Conservation (phyloP, 345 rosid species). For the Bruguiera parviflora region DNA sequence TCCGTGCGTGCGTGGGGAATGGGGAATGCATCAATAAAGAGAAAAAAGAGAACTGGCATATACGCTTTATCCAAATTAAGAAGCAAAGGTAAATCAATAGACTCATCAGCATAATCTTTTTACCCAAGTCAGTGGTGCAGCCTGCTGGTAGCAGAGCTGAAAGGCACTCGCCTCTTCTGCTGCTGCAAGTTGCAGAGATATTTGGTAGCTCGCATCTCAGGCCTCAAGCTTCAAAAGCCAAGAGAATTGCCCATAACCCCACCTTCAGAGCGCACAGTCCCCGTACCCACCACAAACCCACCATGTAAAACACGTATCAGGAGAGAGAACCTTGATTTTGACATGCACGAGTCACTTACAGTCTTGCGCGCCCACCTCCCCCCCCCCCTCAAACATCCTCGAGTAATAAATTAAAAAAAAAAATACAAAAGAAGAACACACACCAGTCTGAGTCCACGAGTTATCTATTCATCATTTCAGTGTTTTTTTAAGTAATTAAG, state of each 20-base stretch:
- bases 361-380: not conserved
- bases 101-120: constrained; percentile 4
- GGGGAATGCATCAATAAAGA: not conserved
- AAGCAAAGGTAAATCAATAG: not conserved
- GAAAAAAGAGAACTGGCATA: constrained; percentile 28
- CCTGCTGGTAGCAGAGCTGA: not conserved
- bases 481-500: no score
- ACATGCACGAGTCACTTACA: not conserved
- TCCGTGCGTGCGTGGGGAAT: not conserved
- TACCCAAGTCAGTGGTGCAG: constrained; percentile 1
- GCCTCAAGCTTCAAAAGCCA: constrained; percentile 14
- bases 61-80: not conserved
- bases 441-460: no score
- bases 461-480: no score
- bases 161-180: not conserved
- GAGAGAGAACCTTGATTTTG: not conserved
- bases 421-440: no score
- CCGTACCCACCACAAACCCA: not conserved
- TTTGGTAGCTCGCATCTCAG: not conserved
- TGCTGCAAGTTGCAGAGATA: not conserved
- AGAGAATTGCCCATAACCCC: not conserved
- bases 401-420: no score
- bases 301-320: not conserved
- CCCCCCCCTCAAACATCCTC: not conserved
- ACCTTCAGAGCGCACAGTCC: no score